Evolutionary conservation across 768 basidiomycete species (phyloP).

Genomic region (Pulveroboletus sp.): DNA sequence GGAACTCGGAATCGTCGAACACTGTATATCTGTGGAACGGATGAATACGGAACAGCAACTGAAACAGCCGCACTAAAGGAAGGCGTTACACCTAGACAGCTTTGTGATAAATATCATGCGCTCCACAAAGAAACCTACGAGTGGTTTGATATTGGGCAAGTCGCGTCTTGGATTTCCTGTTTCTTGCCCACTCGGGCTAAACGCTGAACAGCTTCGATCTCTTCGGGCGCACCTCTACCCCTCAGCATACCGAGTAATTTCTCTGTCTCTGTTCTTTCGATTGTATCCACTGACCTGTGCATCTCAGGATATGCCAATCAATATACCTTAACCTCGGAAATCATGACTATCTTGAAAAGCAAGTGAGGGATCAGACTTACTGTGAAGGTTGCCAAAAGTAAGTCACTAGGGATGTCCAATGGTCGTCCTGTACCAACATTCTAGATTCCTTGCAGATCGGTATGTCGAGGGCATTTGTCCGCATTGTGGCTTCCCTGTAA

Average conservation of each 20-base stretch:
- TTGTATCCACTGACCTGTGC: neutral
- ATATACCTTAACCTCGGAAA: conserved; percentile 84
- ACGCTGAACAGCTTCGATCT: conserved; percentile 72
- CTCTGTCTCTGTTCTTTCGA: neutral
- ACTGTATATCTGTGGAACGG: conserved; percentile 95
- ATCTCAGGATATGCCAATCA: conserved; percentile 78
- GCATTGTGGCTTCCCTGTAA: conserved; percentile 81
- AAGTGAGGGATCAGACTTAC: conserved; percentile 90
- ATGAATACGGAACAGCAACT: conserved; percentile 99
- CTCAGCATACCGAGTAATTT: conserved; percentile 80
- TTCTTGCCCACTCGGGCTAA: conserved; percentile 2
- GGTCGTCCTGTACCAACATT: conserved; percentile 9
- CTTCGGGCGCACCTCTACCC: conserved; percentile 94
- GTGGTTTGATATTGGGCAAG: conserved; percentile 95
- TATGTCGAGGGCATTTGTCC: conserved; percentile 99
- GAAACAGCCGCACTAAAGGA: conserved; percentile 96
- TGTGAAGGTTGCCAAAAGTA: conserved; percentile 90
- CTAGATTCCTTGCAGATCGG: conserved; percentile 91
- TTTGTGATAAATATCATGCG: conserved; percentile 89
- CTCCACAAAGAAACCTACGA: conserved; percentile 92
- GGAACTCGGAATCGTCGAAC: conserved; percentile 83
- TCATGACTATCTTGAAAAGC: conserved; percentile 73
- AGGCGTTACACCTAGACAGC: conserved; percentile 67
- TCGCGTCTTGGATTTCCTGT: neutral
- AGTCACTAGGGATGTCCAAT: conserved; percentile 17